These are phyloP conservation scores for Arthrinium phaeospermum DNA, from an alignment of 2,329 filamentous ascomycete genomes.

Conservation along the genomic window DNA sequence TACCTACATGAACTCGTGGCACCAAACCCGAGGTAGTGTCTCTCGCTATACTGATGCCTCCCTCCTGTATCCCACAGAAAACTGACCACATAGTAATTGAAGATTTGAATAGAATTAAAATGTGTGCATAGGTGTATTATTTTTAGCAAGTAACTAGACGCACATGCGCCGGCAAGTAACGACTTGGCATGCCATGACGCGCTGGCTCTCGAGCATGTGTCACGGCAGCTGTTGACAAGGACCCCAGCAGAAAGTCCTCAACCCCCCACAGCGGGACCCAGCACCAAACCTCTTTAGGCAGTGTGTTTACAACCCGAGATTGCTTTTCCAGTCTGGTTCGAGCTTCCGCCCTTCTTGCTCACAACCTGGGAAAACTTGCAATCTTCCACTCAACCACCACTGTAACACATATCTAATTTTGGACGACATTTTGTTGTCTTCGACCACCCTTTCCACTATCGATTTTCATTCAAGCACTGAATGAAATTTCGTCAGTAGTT, in stretches of 20 bases:
- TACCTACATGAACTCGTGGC: neutral
- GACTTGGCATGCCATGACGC: neutral
- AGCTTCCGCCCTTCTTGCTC: constrained; percentile 5
- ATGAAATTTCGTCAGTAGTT: neutral
- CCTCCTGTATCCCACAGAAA: neutral
- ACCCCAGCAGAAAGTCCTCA: neutral
- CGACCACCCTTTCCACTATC: constrained; percentile 23
- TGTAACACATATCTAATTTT: constrained; percentile 3
- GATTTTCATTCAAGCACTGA: constrained; percentile 22
- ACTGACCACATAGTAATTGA: neutral
- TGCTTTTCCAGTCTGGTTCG: neutral
- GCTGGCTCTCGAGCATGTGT: neutral
- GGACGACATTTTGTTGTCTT: constrained; percentile 4
- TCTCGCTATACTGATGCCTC: neutral
- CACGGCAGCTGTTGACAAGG: constrained; percentile 9
- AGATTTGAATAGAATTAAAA: neutral
- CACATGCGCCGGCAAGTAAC: neutral
- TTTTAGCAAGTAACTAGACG: neutral
- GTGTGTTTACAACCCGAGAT: constrained; percentile 24
- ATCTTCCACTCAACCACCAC: constrained; percentile 1
- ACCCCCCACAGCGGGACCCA: constrained; percentile 12
- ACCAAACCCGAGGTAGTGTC: neutral
- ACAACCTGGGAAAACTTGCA: constrained; percentile 14
- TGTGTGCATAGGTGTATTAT: neutral
- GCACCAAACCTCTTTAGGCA: constrained; percentile 23